Base-by-base conservation (phyloP, 345 rosid species). In the Gynandropsis gynandra region DNA sequence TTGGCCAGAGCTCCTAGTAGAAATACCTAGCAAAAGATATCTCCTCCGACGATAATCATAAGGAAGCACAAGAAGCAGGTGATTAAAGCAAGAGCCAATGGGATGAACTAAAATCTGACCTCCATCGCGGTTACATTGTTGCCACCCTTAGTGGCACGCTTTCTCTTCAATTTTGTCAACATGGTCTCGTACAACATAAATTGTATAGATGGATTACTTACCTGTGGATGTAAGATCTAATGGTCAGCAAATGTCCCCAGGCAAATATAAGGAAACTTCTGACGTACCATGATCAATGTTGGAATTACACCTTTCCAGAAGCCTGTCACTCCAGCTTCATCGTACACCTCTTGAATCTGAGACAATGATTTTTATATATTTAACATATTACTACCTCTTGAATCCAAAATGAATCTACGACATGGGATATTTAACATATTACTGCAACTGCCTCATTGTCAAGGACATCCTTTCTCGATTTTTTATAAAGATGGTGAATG, bases 251-350 rank as follows among this genome's bases (percentile, higher is more conserved):
- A 38, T 31, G 59, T 58, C 34, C 50, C 45, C 17, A 42, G 37
- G 40, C 21, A 66, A 69, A 42, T n/a, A 47, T n/a, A 42, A 58
- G 17, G 66, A 54, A 43, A 65, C 64, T 61, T 66, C 33, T 55
- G 32, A 66, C 80, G 0, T 79, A 92, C 99, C 99, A 92, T 92
- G 67, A 88, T 83, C 68, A 88, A 69, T 57, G 97, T 83, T 36
- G 95, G 99, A 36, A 88, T 66, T 59, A 85, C 88, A 75, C 97
- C 99, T 75, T 71, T 83, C 99, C 97, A 92, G 57, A 92, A 92
- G 52, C 97, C 99, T 66, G 65, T 66, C 42, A 88, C 27, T 59
- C 99, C 95, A 68, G 83, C 86, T 80, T 92, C 97, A 41, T 35
- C 82, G 14, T 82, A 82, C 53, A 92, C 74, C 58, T 92, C 99